Evolutionary conservation across 768 basidiomycete genomes (phyloP), one percentile per base, ranked within the genome.

Genomic region (Trametes elegans): DNA sequence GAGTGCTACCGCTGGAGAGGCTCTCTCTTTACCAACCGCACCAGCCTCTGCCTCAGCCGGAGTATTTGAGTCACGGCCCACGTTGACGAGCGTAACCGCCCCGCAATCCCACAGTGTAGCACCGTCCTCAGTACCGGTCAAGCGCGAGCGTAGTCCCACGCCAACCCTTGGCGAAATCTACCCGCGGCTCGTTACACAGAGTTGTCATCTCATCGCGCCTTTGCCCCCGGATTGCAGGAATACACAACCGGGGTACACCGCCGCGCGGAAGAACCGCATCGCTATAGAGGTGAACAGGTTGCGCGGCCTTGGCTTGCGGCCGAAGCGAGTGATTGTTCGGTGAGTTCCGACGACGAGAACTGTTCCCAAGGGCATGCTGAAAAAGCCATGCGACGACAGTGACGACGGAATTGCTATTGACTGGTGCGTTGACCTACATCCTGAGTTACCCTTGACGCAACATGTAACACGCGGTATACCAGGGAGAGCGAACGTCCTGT

Each of bases 341-440:
- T 60, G 19, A 47, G 53, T 55, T n/a, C n/a, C n/a, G n/a, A n/a
- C n/a, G n/a, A n/a, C n/a, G n/a, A n/a, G n/a, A n/a, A n/a, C n/a
- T n/a, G n/a, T n/a, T n/a, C n/a, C n/a, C n/a, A n/a, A n/a, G n/a
- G n/a, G n/a, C n/a, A 5, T 13, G 32, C 27, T 28, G 38, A 26
- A 34, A 13, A 26, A 1, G 2, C 11, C 2, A 11, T 3, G 16
- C n/a, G 46, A 24, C 7, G 7, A 18, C 23, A 62, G 64, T 10
- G 64, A 64, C 2, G 64, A 64, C 29, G 64, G 64, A 4, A 55
- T 64, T 56, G 61, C 58, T 5, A 57, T 64, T 9, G 64, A 64
- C 38, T 64, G 64, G 64, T 62, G 50, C 23, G 57, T 60, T 3
- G 13, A 4, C 11, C 3, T 14, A 4, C 18, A 24, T 19, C 7